Evolutionary conservation across 2,329 filamentous ascomycete genomes (phyloP).

Genomic region (Metarhizium robertsii): DNA sequence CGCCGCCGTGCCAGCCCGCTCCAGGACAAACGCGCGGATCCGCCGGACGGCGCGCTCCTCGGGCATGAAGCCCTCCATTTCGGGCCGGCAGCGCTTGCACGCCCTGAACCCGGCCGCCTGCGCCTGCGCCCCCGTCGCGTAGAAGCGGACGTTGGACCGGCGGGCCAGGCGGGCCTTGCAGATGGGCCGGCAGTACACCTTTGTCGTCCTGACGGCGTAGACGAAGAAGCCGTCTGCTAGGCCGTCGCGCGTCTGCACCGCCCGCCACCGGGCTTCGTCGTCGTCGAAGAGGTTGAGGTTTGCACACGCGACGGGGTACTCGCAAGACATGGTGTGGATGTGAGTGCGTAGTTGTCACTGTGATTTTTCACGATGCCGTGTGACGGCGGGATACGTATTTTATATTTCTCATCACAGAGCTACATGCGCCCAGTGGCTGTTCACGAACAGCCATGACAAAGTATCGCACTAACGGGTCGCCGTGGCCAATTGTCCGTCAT

Average conservation of each 20-base stretch:
- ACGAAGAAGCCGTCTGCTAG: slow-evolving; percentile 30
- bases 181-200: slow-evolving; percentile 50
- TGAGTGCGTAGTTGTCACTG: too few relatives aligned
- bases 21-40: slow-evolving; percentile 23
- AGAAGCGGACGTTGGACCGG: slow-evolving; percentile 51
- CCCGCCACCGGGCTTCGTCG: slow-evolving; percentile 25
- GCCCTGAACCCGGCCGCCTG: slow-evolving; percentile 39
- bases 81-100: slow-evolving; percentile 48
- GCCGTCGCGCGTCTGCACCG: slow-evolving; percentile 24
- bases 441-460: too few relatives aligned
- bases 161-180: slow-evolving; percentile 52
- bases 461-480: too few relatives aligned
- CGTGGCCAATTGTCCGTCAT: too few relatives aligned
- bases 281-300: slow-evolving; percentile 14
- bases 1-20: slow-evolving; percentile 14
- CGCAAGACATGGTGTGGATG: not conserved
- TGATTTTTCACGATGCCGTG: too few relatives aligned
- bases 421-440: too few relatives aligned
- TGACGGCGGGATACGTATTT: too few relatives aligned
- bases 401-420: too few relatives aligned
- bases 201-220: slow-evolving; percentile 34
- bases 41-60: slow-evolving; percentile 33
- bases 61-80: slow-evolving; percentile 29
- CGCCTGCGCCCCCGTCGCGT: slow-evolving; percentile 34
- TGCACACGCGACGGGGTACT: not conserved